Conservation (phyloP, 257 asterid species). For the Fraxinus anomala region DNA sequence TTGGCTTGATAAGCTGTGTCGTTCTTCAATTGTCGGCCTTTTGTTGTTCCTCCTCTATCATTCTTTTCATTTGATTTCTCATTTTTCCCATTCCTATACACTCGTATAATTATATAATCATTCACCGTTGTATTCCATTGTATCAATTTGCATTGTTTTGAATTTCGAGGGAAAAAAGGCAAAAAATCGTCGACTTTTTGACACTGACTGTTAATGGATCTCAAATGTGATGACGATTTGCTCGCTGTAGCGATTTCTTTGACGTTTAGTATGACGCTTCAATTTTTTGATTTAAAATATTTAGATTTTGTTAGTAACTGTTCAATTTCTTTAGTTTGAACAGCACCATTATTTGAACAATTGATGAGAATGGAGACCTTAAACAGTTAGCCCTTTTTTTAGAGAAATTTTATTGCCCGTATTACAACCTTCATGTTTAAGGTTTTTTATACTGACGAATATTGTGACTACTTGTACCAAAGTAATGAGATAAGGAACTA, state of each 20-base stretch:
- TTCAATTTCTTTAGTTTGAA: not conserved
- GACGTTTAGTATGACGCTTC: conserved; percentile 48
- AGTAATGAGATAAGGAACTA: no score
- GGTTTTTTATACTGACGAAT: no score
- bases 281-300: not conserved
- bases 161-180: conserved; percentile 3
- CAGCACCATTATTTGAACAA: no score
- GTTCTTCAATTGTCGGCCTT: conserved; percentile 86
- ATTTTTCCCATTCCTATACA: conserved; percentile 98
- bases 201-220: conserved; percentile 46
- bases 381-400: no score
- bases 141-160: conserved; percentile 17
- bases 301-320: not conserved
- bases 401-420: no score
- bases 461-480: no score
- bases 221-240: conserved; percentile 40
- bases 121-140: conserved; percentile 12
- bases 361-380: no score
- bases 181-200: conserved; percentile 3
- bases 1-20: conserved; percentile 70
- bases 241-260: conserved; percentile 35
- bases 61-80: conserved; percentile 78
- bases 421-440: no score
- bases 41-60: conserved; percentile 80
- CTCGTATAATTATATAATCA: conserved; percentile 35